Base-by-base conservation (phyloP, 2,329 filamentous ascomycete species). In the Colletotrichum australisinense region DNA sequence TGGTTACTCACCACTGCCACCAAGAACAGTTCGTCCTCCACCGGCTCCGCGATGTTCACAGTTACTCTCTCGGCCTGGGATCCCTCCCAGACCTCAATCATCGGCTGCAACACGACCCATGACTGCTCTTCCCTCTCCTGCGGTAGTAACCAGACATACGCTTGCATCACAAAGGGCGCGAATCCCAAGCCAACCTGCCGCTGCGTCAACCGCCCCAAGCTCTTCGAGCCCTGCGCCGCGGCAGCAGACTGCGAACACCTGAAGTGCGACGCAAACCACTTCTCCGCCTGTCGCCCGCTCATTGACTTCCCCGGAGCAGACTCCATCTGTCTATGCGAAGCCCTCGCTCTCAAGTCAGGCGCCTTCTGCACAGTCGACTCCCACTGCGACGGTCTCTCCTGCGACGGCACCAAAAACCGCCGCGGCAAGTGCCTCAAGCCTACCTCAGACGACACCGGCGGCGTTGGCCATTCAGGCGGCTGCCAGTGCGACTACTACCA, bases 201-300 rank as follows among this genome's bases (percentile, higher is more conserved):
- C 66, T 72, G 69, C 66, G 28, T 60, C 22, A 42, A 67, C 46
- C 35, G 19, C n/a, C 71, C 62, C 22, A 38, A 52, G 32, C 28
- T 30, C 14, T 42, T 63, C 28, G 66, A 70, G 22, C 6, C 28
- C 42, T 73, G 71, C 62, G 4, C 42, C 22, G 11, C 5, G 3
- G 38, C 26, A 26, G 11, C 32, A 19, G 60, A 72, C 35, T 73
- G 71, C 62, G 35, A 58, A 1, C 19, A 58, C 19, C 52, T 72
- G 46, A 22, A 7, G 12, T 71, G 71, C 32, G 22, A 60, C 16
- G 22, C 28, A 12, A 5, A 46, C 32, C 67, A 72, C 28, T 28
- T 19, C 38, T 59, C 59, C 1, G 9, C 22, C 19, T 70, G 69
- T 22, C 30, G 56, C 12, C n/a, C 16, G 7, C 9, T 5, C 22